Evolutionary conservation across 2,329 filamentous ascomycete genomes (phyloP).

Genomic region (Apiospora koreana): DNA sequence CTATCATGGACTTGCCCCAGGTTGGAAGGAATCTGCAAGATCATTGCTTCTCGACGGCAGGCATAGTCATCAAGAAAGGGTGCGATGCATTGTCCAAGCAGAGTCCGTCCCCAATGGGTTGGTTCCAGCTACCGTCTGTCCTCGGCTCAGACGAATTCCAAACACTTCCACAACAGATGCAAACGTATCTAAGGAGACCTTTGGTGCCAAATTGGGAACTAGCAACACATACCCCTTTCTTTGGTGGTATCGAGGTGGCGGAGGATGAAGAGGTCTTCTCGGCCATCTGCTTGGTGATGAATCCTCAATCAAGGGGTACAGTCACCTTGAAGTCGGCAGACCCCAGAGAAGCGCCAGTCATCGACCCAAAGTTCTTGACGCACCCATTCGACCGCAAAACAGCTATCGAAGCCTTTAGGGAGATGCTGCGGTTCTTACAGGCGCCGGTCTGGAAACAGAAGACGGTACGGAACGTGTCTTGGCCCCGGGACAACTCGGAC

Average conservation of each 20-base stretch:
- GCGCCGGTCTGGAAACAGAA: constrained; percentile 18
- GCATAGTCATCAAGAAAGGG: constrained; percentile 26
- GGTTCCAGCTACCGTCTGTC: constrained; percentile 34
- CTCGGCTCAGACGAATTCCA: constrained; percentile 19
- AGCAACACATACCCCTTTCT: constrained; percentile 20
- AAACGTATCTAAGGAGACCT: constrained; percentile 15
- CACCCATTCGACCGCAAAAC: constrained; percentile 22
- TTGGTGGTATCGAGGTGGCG: constrained; percentile 10
- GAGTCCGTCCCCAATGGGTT: constrained; percentile 31
- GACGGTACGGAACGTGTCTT: constrained; percentile 15
- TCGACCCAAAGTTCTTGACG: constrained; percentile 23
- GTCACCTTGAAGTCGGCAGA: constrained; percentile 23
- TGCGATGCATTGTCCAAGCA: constrained; percentile 14
- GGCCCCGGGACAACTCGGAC: constrained; percentile 20
- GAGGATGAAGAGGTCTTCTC: constrained; percentile 20
- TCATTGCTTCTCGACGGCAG: constrained; percentile 21
- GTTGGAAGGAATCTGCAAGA: constrained; percentile 31
- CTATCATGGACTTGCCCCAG: constrained; percentile 25
- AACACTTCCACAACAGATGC: constrained; percentile 15
- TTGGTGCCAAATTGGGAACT: constrained; percentile 23
- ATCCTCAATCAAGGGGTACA: constrained; percentile 22
- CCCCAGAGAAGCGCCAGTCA: constrained; percentile 22
- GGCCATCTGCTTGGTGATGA: constrained; percentile 20
- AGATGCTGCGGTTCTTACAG: constrained; percentile 18
- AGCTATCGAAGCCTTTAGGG: constrained; percentile 19